Base-by-base conservation (phyloP, 768 basidiomycete genomes). In the Grammothele lineata region DNA sequence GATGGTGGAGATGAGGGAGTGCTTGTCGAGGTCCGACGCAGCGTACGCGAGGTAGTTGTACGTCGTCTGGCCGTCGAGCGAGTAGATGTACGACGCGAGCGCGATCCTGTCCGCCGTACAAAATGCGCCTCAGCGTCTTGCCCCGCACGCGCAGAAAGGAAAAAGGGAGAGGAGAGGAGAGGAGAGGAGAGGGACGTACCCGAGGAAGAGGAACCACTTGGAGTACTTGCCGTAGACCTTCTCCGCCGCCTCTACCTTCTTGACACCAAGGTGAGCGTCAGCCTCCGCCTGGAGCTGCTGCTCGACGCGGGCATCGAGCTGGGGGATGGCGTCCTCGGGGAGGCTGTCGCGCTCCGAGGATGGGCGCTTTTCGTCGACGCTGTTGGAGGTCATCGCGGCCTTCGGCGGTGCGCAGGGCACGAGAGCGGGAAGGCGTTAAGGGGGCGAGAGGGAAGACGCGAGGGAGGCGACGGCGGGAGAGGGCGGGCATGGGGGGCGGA, bases 61-160 rank as follows among this genome's bases (percentile, higher is more conserved):
- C 2, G 85, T 87, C 5, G 85, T 87, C 17, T 76, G 73, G n/a
- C 75, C 70, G 49, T 87, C 86, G 37, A 89, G 71, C 0, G 84
- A 84, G 62, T 87, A 88, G 45, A 87, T 81, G 62, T 85, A 88
- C 1, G 83, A 76, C 0, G 83, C 81, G 1, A 85, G 73, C 10
- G 70, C 83, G 51, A 87, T 48, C 2, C 53, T 54, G 37, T 14
- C 5, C 8, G 18, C 27, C 19, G 5, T 15, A 19, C 30, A n/a
- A n/a, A 34, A 42, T 5, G 19, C 21, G 25, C 22, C 34, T 30
- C 4, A 24, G 26, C n/a, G 5, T 5, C 22, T 17, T 10, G n/a
- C 4, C 22, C 17, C 18, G 25, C 15, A 21, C n/a, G 15, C 18
- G 40, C 37, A 23, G 24, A 21, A 8, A 22, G 32, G 8, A 38